These are phyloP conservation scores for Spinacia oleracea DNA, from an alignment of 179 eudicot genomes.

Conservation along the genomic window DNA sequence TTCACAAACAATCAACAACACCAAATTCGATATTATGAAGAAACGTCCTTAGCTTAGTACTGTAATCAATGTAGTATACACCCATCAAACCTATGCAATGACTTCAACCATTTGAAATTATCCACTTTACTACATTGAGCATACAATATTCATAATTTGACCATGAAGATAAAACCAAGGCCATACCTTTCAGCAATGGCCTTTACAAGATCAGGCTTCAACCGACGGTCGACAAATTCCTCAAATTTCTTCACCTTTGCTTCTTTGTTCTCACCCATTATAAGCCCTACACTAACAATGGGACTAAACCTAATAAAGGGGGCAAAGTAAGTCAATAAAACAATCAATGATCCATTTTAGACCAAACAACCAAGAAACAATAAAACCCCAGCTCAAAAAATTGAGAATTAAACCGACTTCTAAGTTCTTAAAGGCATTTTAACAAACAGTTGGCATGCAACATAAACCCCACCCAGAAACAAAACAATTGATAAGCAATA, in stretches of 20 bases:
- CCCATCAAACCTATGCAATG: not conserved
- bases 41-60: not conserved
- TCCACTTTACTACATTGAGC: not conserved
- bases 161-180: not conserved
- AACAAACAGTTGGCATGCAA: slow-evolving; percentile 7
- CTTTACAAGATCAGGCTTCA: slow-evolving; percentile 80
- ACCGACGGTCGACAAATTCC: slow-evolving; percentile 75
- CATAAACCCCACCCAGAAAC: not conserved
- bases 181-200: slow-evolving; percentile 83
- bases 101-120: not conserved
- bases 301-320: not conserved
- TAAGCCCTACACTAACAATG: not conserved
- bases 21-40: not conserved
- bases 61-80: not conserved
- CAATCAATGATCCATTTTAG: not conserved
- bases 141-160: not conserved
- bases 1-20: not conserved
- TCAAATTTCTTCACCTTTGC: slow-evolving; percentile 69
- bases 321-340: not conserved
- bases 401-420: not conserved
- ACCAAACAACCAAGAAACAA: not conserved
- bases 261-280: slow-evolving; percentile 53
- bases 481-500: too few species aligned
- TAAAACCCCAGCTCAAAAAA: not conserved
- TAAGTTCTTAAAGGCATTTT: slow-evolving; percentile 1